Evolutionary conservation across 805 yeast species (phyloP).

Genomic region (Lachancea fermentati): DNA sequence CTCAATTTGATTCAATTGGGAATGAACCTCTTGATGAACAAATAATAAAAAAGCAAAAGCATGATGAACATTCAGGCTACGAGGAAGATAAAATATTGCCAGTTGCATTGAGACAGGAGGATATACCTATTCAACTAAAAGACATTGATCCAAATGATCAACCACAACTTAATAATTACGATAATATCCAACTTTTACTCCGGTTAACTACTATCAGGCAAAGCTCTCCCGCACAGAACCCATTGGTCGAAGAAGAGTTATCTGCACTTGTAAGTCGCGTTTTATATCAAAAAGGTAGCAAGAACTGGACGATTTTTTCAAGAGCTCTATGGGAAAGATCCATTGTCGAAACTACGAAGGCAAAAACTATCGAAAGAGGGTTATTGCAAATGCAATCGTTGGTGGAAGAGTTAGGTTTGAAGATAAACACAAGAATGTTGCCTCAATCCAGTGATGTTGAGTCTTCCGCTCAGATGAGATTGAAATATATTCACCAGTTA

Average conservation of each 20-base stretch:
- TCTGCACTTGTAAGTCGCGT: slow-evolving; percentile 70
- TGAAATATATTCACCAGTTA: slow-evolving; percentile 65
- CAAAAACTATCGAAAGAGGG: slow-evolving; percentile 91
- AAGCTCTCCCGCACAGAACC: slow-evolving; percentile 65
- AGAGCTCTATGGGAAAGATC: slow-evolving; percentile 90
- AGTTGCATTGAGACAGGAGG: slow-evolving; percentile 53
- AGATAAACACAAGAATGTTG: slow-evolving; percentile 50
- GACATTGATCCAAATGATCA: slow-evolving; percentile 75
- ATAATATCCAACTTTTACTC: slow-evolving; percentile 67
- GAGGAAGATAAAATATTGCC: slow-evolving; percentile 51
- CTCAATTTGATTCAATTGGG: slow-evolving; percentile 59
- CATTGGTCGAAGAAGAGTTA: slow-evolving; percentile 77
- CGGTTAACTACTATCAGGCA: slow-evolving; percentile 58
- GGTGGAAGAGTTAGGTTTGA: slow-evolving; percentile 79
- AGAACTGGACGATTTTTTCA: slow-evolving; percentile 68
- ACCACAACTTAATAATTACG: slow-evolving; percentile 65
- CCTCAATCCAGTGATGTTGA: slow-evolving; percentile 37
- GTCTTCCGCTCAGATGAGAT: slow-evolving; percentile 43
- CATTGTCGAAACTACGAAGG: slow-evolving; percentile 66
- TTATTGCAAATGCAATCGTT: slow-evolving; percentile 86
- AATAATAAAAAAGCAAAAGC: slow-evolving; percentile 34
- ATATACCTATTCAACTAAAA: slow-evolving; percentile 51
- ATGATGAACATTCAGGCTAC: slow-evolving; percentile 35
- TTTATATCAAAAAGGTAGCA: slow-evolving; percentile 40
- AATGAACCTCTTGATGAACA: slow-evolving; percentile 41